Evolutionary conservation across 2,329 filamentous ascomycete species (phyloP), one percentile per base, ranked within the genome.

Genomic region (Hypoxylon sp.): DNA sequence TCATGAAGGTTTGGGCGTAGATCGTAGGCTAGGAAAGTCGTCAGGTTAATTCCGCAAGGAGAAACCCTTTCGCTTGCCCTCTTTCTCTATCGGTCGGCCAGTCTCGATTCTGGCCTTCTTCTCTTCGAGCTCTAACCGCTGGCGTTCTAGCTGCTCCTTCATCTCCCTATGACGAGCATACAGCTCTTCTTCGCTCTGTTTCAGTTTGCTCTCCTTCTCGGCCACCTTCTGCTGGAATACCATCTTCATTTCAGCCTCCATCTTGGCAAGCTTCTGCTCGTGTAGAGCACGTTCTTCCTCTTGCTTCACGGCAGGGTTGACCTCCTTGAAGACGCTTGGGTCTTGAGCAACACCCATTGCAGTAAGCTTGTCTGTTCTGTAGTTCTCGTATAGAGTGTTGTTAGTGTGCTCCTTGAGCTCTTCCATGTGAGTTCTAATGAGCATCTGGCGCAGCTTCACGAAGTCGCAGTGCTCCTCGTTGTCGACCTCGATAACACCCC

Each of bases 181-280:
- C 63, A 99, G 85, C 86, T 99, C 96, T 81, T 99, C 96, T 82
- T 99, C 96, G 86, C 94, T 97, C 85, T 98, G 96, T 85, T 97
- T 97, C 80, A 99, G 86, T 85, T 99, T 99, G 88, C 93, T 97
- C 84, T 99, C 96, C 87, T 99, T 99, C 83, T 99, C 96, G 72
- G 93, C 90, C 30, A 99, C 96, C 91, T 99, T 99, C 81, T 99
- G 96, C 82, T 98, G 96, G 93, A 99, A 99, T 74, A 99, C 96
- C 93, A 97, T 97, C 93, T 99, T 99, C 96, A 99, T 99, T 83
- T 99, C 96, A 77, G 94, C 90, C 83, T 99, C 96, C 96, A 99
- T 99, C 93, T 99, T 99, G 81, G 95, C 93, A 75, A 99, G 93
- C 87, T 99, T 99, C 87, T 97, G 94, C 84, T 99, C 96, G 87